Percentiles rank a stretch among this genome's conserved stretches.
Evolutionary conservation across 495 filamentous ascomycete genomes (phyloP).

Genomic region (Haplographium delicatum): DNA sequence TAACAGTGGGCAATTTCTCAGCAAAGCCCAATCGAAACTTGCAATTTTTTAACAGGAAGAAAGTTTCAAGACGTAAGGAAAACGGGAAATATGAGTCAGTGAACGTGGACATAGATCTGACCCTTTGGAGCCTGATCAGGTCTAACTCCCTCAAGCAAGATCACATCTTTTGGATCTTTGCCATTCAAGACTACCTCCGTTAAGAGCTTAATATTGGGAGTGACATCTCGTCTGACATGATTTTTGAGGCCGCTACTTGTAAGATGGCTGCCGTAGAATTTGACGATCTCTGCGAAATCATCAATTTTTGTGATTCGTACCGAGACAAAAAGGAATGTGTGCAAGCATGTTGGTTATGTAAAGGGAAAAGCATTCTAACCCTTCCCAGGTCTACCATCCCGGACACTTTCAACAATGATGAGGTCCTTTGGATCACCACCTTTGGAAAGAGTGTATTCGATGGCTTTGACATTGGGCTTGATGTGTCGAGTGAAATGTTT

Average conservation of each 20-base stretch:
- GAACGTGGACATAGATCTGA: background rate
- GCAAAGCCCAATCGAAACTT: background rate
- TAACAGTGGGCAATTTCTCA: conserved; percentile 9
- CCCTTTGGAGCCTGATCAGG: background rate
- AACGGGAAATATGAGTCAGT: background rate
- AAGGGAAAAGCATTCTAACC: background rate
- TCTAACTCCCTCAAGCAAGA: background rate
- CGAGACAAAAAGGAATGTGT: conserved; percentile 10
- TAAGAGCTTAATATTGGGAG: background rate
- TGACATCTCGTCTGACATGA: background rate
- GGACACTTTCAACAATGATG: background rate
- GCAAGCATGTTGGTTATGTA: background rate
- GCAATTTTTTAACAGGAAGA: background rate
- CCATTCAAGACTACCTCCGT: background rate
- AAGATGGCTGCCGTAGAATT: conserved; percentile 2
- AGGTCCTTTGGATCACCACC: conserved; percentile 9
- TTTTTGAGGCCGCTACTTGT: background rate
- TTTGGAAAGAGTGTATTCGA: conserved; percentile 1
- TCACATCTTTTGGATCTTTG: background rate
- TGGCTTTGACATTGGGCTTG: background rate
- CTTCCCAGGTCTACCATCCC: conserved; percentile 3
- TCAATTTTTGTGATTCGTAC: no score
- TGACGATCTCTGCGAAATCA: conserved; percentile 6
- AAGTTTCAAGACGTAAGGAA: background rate
- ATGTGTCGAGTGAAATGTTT: background rate